These are phyloP conservation scores for Venturia aucupariae DNA, from an alignment of 2,329 filamentous ascomycete species.

Conservation along the genomic window DNA sequence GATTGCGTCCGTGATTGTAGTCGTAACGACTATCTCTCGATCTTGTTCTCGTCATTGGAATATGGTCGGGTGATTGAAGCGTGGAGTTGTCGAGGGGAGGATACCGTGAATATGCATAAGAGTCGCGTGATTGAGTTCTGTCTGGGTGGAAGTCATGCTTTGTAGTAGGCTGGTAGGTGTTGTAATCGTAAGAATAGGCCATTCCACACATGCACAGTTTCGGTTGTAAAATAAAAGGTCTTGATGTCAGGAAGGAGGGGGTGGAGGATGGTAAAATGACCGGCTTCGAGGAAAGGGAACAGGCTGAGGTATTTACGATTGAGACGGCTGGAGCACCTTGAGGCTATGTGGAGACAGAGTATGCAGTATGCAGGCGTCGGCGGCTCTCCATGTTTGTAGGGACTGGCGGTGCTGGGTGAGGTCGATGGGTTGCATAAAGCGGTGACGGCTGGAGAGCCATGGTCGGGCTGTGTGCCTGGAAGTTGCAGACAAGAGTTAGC, in stretches of 20 bases:
- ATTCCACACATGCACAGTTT: conserved; percentile 2
- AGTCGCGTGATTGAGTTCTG: conserved; percentile 1
- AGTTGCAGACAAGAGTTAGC: not conserved
- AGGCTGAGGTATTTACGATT: not conserved
- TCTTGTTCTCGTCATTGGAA: conserved; percentile 1
- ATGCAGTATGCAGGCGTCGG: conserved; percentile 1
- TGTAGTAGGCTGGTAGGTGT: conserved; percentile 3
- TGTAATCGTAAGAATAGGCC: conserved; percentile 6
- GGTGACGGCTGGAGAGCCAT: conserved; percentile 5
- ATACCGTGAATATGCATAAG: conserved; percentile 1
- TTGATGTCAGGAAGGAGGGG: not conserved
- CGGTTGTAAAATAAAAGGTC: not conserved
- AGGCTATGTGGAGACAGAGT: not conserved
- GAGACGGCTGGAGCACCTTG: not conserved
- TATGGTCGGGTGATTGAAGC: conserved; percentile 2
- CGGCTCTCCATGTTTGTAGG: not conserved
- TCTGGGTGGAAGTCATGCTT: not conserved
- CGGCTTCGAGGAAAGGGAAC: not conserved
- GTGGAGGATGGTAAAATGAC: not conserved
- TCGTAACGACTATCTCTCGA: conserved; percentile 5
- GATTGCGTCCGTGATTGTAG: not conserved
- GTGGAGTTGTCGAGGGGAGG: not conserved
- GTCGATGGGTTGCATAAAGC: not conserved
- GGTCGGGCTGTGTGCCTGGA: conserved; percentile 3
- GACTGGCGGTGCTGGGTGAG: not conserved